Evolutionary conservation across 148 eudicot species (phyloP), one percentile per base, ranked within the genome.

Genomic region (Cornus controversa): DNA sequence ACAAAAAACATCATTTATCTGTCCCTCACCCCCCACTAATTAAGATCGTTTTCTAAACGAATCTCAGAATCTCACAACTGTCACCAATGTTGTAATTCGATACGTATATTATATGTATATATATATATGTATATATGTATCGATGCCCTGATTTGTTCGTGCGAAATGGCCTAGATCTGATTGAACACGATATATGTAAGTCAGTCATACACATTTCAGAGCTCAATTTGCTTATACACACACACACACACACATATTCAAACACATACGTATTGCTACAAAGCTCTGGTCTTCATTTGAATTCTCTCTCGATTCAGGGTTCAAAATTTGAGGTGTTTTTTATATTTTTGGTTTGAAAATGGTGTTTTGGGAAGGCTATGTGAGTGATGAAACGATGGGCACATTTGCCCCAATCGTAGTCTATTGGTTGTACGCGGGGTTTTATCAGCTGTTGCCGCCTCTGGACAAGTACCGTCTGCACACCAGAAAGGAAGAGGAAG

Each of bases 281-380:
- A 50, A 50, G 1, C 22, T 20, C 64, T 60, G 64, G 22, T 20
- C 8, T 20, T 20, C 64, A 60, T 60, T 60, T 60, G 25, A 60
- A 1, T 60, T 60, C 5, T 22, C 5, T 60, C 10, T 18, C 5
- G 2, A 3, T 3, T 60, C 64, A 60, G 64, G 64, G 64, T 60
- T 60, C 24, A 22, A n/a, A 18, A 22, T n/a, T 60, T n/a, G 64
- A 60, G 24, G 24, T 60, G 64, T 60, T 60, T n/a, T 13, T 22
- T 25, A 60, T 60, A 22, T 60, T 25, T 60, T 60, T 22, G 64
- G 64, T 18, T 22, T 4, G 22, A 54, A 4, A 60, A 87, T 87
- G 90, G 90, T 87, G 72, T 84, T 87, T 58, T 87, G 90, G 90
- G 90, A 87, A 66, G 87, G 87, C 28, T 82, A 87, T 40, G 84